A percentile compares a stretch with the other conserved stretches of the same genome.
These are phyloP conservation scores for Microdochium bolleyi DNA, from an alignment of 2,329 filamentous ascomycete species.

Conservation along the genomic window DNA sequence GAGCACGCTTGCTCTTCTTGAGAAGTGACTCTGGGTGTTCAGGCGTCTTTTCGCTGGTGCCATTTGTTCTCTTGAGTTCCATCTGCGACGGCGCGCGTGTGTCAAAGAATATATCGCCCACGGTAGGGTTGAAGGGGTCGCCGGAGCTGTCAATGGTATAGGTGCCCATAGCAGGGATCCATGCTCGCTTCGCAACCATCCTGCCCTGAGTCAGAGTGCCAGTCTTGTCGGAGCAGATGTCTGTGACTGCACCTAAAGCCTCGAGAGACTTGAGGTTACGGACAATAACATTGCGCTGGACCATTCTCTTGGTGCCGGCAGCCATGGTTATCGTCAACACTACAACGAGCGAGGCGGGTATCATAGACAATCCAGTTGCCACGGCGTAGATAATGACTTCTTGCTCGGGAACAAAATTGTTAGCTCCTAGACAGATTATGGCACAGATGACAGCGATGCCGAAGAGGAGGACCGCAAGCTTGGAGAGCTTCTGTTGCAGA, in stretches of 20 bases:
- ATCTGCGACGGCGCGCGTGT: slow-evolving; percentile 23
- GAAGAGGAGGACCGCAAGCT: slow-evolving; percentile 60
- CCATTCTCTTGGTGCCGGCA: slow-evolving; percentile 50
- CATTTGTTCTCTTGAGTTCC: slow-evolving; percentile 18
- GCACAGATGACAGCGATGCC: slow-evolving; percentile 59
- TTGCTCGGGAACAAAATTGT: slow-evolving; percentile 41
- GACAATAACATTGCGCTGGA: slow-evolving; percentile 48
- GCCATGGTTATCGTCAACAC: slow-evolving; percentile 61
- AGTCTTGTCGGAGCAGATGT: slow-evolving; percentile 46
- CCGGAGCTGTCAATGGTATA: slow-evolving; percentile 47
- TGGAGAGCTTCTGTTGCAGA: slow-evolving; percentile 59
- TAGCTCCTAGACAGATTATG: slow-evolving; percentile 60
- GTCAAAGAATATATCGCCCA: slow-evolving; percentile 36
- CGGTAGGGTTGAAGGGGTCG: slow-evolving; percentile 48
- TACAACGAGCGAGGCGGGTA: slow-evolving; percentile 54
- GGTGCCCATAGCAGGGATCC: slow-evolving; percentile 49
- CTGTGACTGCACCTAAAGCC: slow-evolving; percentile 53
- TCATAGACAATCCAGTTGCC: slow-evolving; percentile 50
- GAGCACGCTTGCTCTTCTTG: slow-evolving; percentile 29
- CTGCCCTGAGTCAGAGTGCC: slow-evolving; percentile 56
- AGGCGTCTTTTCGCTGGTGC: slow-evolving; percentile 13
- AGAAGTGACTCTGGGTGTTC: slow-evolving; percentile 23
- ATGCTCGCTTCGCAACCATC: slow-evolving; percentile 54
- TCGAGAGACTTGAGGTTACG: slow-evolving; percentile 49
- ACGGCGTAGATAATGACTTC: slow-evolving; percentile 60